Percentiles rank a stretch among this genome's conserved stretches.
These are phyloP conservation scores for Cryptococcus jaspeensis DNA, from an alignment of 1,284 basidiomycete genomes.

Conservation along the genomic window DNA sequence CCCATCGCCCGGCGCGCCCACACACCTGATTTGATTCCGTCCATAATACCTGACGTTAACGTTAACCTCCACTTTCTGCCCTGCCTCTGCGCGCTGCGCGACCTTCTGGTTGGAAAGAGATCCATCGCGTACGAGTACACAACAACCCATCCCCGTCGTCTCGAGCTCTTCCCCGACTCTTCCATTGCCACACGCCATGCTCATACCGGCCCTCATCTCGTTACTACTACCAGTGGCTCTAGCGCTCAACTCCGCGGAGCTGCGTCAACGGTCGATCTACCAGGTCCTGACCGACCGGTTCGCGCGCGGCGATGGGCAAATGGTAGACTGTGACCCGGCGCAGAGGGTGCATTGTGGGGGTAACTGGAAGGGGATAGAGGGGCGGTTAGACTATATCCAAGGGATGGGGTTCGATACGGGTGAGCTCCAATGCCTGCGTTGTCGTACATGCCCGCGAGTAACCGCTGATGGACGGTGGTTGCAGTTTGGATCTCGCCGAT, in stretches of 20 bases:
- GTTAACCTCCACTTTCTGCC: too few relatives aligned
- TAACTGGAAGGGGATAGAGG: slow-evolving; percentile 48
- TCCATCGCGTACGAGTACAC: too few relatives aligned
- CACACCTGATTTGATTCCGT: too few relatives aligned
- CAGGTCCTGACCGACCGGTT: slow-evolving; percentile 52
- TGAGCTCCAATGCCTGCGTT: slow-evolving; percentile 18
- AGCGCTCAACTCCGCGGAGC: slow-evolving; percentile 31
- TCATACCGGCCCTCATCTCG: slow-evolving; percentile 2
- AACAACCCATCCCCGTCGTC: too few relatives aligned
- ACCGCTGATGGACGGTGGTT: background rate
- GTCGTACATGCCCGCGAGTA: background rate
- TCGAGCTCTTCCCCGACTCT: too few relatives aligned
- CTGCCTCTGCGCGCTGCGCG: too few relatives aligned
- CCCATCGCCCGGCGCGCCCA: background rate
- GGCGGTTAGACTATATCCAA: slow-evolving; percentile 47
- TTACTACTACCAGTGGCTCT: slow-evolving; percentile 2
- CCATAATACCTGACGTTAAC: too few relatives aligned
- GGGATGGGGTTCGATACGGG: slow-evolving; percentile 52
- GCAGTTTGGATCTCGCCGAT: slow-evolving; percentile 55
- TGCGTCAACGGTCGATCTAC: slow-evolving; percentile 47
- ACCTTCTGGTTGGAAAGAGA: too few relatives aligned
- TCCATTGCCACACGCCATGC: background rate
- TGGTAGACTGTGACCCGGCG: slow-evolving; percentile 31
- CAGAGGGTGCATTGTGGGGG: slow-evolving; percentile 47
- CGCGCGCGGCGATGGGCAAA: slow-evolving; percentile 31